phyloP scores from a whole-genome alignment of 1,284 basidiomycete genomes.

The Apiotrichum mycotoxinovorans region DNA sequence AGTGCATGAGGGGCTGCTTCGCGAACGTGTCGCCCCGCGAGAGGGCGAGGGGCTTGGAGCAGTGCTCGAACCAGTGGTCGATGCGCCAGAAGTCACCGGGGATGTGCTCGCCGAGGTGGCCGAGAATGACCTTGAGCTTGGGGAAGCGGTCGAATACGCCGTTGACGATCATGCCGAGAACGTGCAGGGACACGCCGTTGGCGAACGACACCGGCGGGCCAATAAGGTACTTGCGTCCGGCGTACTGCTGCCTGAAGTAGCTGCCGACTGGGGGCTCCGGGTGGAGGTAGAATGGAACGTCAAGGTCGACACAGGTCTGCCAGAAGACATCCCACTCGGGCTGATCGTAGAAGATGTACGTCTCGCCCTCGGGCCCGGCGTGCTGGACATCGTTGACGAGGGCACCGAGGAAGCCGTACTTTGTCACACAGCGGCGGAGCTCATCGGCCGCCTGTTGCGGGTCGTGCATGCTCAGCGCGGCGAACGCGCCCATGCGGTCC shows the following conservation, averaged over 20 bases:
- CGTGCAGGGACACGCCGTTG: constrained; percentile 42
- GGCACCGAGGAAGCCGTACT: constrained; percentile 32
- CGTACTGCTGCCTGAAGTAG: constrained; percentile 39
- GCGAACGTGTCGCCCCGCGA: constrained; percentile 29
- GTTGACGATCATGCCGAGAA: constrained; percentile 45
- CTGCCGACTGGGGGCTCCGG: constrained; percentile 43
- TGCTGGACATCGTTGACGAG: constrained; percentile 35
- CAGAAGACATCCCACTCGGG: constrained; percentile 38
- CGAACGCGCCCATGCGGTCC: constrained; percentile 43
- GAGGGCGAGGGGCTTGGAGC: constrained; percentile 18
- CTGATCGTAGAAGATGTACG: constrained; percentile 32
- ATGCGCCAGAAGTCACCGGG: constrained; percentile 44
- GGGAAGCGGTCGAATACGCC: constrained; percentile 47
- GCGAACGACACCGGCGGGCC: constrained; percentile 43
- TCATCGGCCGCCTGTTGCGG: constrained; percentile 39
- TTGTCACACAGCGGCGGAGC: constrained; percentile 38
- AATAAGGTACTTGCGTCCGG: constrained; percentile 38
- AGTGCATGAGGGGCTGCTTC: constrained; percentile 26
- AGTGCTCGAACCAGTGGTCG: constrained; percentile 45
- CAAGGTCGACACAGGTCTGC: constrained; percentile 40
- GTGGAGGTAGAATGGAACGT: constrained; percentile 46
- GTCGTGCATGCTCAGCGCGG: constrained; percentile 44
- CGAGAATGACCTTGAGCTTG: constrained; percentile 47
- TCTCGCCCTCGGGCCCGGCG: constrained; percentile 24
- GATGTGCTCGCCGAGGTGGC: constrained; percentile 46